These are phyloP conservation scores for Pseudocercospora cruenta DNA, from an alignment of 2,329 filamentous ascomycete genomes.

Conservation along the genomic window DNA sequence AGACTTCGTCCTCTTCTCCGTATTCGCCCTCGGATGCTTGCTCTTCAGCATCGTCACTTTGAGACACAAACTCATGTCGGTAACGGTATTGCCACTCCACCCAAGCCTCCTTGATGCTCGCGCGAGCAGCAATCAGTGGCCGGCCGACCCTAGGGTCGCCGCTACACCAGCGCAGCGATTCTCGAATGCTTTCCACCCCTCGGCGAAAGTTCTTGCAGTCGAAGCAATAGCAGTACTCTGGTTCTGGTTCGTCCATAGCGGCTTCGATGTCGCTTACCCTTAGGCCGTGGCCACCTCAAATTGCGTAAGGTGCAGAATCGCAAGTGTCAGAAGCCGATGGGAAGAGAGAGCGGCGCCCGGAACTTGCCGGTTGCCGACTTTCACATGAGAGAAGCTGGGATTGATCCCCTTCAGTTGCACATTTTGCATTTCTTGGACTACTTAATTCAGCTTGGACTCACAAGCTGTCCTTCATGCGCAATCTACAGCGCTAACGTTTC, in stretches of 20 bases:
- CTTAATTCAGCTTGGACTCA: neutral
- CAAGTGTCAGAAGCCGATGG: no score
- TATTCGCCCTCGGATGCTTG: no score
- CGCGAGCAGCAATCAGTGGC: neutral
- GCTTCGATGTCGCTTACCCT: neutral
- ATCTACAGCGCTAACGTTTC: neutral
- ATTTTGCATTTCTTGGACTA: neutral
- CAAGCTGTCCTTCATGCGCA: neutral
- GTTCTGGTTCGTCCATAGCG: neutral
- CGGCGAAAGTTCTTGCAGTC: neutral
- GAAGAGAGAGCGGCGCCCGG: neutral
- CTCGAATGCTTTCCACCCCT: neutral
- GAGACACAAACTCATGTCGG: neutral
- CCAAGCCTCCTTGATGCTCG: neutral
- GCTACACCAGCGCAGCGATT: neutral
- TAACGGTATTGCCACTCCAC: neutral
- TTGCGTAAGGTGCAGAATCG: no score
- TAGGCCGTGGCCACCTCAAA: no score
- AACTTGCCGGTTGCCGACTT: neutral
- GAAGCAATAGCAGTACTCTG: neutral
- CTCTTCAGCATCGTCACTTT: no score
- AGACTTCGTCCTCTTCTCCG: no score
- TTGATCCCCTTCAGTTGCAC: no score
- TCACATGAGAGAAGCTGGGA: constrained; percentile 3
- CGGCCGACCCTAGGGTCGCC: neutral